Evolutionary conservation across 1,139 yeast species (phyloP), one percentile per base, ranked within the genome.

Genomic region (Debaryomycetaceae sp.): DNA sequence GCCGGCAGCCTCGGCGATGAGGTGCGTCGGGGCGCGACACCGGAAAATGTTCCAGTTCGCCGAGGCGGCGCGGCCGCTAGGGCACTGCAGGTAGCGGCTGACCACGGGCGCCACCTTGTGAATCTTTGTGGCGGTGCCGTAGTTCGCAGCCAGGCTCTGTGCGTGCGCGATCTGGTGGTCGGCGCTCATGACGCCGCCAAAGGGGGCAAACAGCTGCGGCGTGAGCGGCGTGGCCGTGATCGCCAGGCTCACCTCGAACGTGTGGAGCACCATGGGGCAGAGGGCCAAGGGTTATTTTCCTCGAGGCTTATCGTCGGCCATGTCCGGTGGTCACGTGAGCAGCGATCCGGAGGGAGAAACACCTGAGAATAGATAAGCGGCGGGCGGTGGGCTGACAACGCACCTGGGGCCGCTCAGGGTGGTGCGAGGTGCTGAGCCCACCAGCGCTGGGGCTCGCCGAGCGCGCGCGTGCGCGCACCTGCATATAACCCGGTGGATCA

Each of bases 51-150:
- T 85, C 83, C 88, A 79, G 44, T 83, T 81, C 3, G 94, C 78
- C 0, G 74, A 64, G 0, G 76, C 68, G 16, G 49, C 32, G 25
- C 48, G 51, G 2, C 70, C 65, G 37, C 78, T 71, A 1, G 76
- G 66, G 9, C 78, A 66, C 1, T 57, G 35, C 1, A 39, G 40
- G 43, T 67, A 83, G 29, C 64, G 61, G 53, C 82, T 81, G 8
- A 58, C 57, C 3, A 83, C 63, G 1, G 86, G 81, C 3, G 91
- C 78, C 7, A 86, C 93, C 40, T 80, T 70, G 43, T 74, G 76
- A 29, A 85, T 57, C 48, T 88, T 89, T 4, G 75, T 63, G 1
- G 96, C 96, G 2, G 96, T 88, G n/a, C 96, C 97, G 48, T 89
- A 88, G 53, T 89, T 89, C 5, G 96, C 96, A 15, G 69, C 62